Evolutionary conservation across 495 filamentous ascomycete species (phyloP).

Genomic region (Neurospora africana): DNA sequence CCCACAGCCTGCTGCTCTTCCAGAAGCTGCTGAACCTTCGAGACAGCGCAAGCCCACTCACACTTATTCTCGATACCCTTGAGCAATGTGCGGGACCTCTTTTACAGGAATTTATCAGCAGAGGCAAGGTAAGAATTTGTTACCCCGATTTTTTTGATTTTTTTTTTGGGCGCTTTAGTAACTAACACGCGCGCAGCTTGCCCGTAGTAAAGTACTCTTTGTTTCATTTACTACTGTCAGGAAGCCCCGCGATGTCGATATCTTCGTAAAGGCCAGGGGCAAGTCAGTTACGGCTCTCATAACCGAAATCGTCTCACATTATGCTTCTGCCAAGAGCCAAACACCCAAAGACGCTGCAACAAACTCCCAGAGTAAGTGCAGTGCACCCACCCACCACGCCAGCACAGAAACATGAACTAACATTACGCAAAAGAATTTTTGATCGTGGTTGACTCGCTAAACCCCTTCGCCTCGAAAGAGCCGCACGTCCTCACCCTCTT

Average conservation of each 20-base stretch:
- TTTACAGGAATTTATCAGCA: slow-evolving; percentile 58
- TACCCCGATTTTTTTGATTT: background rate
- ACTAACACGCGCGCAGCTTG: slow-evolving; percentile 24
- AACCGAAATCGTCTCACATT: slow-evolving; percentile 46
- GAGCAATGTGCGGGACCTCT: slow-evolving; percentile 71
- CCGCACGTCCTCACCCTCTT: slow-evolving; percentile 39
- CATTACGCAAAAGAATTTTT: slow-evolving; percentile 35
- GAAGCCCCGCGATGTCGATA: slow-evolving; percentile 44
- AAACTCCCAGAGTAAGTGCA: slow-evolving; percentile 22
- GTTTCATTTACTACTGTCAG: slow-evolving; percentile 64
- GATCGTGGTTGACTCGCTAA: slow-evolving; percentile 53
- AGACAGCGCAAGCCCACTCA: slow-evolving; percentile 76
- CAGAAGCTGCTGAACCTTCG: slow-evolving; percentile 70
- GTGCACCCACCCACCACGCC: slow-evolving; percentile 18
- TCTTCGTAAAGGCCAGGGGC: slow-evolving; percentile 52
- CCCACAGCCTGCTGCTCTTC: slow-evolving; percentile 78
- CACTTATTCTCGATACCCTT: slow-evolving; percentile 70
- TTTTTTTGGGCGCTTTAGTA: background rate
- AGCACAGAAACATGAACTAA: slow-evolving; percentile 22
- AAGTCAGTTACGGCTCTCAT: slow-evolving; percentile 43
- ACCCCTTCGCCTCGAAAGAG: slow-evolving; percentile 33
- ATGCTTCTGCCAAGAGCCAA: slow-evolving; percentile 25
- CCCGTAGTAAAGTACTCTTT: slow-evolving; percentile 52
- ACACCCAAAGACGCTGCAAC: slow-evolving; percentile 11
- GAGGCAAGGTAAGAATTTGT: slow-evolving; percentile 52